These are phyloP conservation scores for Citrus maxima DNA, from an alignment of 345 rosid species.

Conservation along the genomic window DNA sequence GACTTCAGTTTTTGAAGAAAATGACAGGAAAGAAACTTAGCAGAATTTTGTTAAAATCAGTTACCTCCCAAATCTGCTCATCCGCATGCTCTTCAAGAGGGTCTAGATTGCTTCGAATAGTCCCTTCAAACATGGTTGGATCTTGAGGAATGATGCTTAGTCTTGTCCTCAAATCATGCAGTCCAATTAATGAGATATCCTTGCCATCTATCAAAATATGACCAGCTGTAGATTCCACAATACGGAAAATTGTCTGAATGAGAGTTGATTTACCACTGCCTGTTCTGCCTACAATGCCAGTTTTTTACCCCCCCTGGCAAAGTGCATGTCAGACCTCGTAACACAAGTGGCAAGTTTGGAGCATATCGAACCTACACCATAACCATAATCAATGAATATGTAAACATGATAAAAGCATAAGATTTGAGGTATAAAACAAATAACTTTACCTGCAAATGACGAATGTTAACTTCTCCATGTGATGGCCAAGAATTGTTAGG, in stretches of 20 bases:
- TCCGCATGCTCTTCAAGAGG: slow-evolving; percentile 86
- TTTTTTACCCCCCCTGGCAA: slow-evolving; percentile 68
- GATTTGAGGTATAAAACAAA: not conserved
- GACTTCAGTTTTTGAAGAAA: too few species aligned
- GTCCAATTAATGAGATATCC: slow-evolving; percentile 60
- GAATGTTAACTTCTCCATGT: slow-evolving; percentile 51
- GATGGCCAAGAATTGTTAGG: slow-evolving; percentile 64
- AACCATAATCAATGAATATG: not conserved
- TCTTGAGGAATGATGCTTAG: slow-evolving; percentile 92
- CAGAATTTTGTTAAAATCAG: not conserved
- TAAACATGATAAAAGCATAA: not conserved
- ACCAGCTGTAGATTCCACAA: slow-evolving; percentile 73
- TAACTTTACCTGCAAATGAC: slow-evolving; percentile 56
- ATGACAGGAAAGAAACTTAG: too few species aligned
- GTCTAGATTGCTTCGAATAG: slow-evolving; percentile 73
- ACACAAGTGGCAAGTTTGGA: slow-evolving; percentile 75
- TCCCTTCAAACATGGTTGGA: slow-evolving; percentile 95
- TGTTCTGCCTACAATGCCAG: slow-evolving; percentile 92
- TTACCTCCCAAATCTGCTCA: slow-evolving; percentile 85
- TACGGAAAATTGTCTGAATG: slow-evolving; percentile 75
- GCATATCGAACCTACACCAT: slow-evolving; percentile 66
- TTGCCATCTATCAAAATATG: slow-evolving; percentile 66
- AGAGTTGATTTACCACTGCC: slow-evolving; percentile 92
- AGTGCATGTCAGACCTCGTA: slow-evolving; percentile 72
- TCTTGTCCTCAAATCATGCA: slow-evolving; percentile 68